These are phyloP conservation scores for Benincasa hispida DNA, from an alignment of 306 rosid species.

Conservation along the genomic window DNA sequence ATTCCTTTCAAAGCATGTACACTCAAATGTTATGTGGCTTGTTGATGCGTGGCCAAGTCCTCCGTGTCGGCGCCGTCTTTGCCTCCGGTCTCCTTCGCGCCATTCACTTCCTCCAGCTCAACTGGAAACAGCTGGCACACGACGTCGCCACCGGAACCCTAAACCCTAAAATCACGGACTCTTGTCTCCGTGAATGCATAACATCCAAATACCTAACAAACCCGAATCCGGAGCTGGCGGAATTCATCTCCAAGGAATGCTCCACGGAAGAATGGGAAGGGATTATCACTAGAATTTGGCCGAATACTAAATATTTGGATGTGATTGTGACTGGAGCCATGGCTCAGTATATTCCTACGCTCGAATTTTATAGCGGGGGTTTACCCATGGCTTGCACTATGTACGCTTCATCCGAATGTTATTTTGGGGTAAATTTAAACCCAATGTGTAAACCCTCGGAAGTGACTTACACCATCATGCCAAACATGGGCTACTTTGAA, in stretches of 20 bases:
- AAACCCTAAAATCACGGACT: conserved; percentile 44
- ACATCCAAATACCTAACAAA: conserved; percentile 21
- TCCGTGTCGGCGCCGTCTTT: conserved; percentile 73
- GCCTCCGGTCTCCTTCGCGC: conserved; percentile 91
- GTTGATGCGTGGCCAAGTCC: conserved; percentile 58
- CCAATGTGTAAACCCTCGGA: conserved; percentile 63
- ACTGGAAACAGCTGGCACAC: conserved; percentile 39
- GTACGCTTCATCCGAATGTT: conserved; percentile 95
- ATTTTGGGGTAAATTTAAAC: conserved; percentile 65
- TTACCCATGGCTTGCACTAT: conserved; percentile 71
- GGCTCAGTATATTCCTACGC: conserved; percentile 83
- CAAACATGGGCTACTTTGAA: conserved; percentile 89
- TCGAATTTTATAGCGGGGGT: conserved; percentile 58
- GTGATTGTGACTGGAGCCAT: conserved; percentile 91
- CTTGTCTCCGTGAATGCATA: conserved; percentile 33
- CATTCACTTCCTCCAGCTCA: conserved; percentile 63
- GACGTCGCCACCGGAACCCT: conserved; percentile 56
- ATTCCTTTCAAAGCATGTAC: conserved; percentile 86
- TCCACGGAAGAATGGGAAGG: conserved; percentile 46
- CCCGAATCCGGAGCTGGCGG: conserved; percentile 42
- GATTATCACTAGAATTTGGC: conserved; percentile 68
- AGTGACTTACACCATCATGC: conserved; percentile 78
- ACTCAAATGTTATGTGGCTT: conserved; percentile 89
- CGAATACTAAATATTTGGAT: conserved; percentile 74
- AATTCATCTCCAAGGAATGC: conserved; percentile 40